A percentile compares a stretch with the other conserved stretches of the same genome.
Evolutionary conservation across 331 rosid species (phyloP).

Genomic region (Erythrophleum ivorense): DNA sequence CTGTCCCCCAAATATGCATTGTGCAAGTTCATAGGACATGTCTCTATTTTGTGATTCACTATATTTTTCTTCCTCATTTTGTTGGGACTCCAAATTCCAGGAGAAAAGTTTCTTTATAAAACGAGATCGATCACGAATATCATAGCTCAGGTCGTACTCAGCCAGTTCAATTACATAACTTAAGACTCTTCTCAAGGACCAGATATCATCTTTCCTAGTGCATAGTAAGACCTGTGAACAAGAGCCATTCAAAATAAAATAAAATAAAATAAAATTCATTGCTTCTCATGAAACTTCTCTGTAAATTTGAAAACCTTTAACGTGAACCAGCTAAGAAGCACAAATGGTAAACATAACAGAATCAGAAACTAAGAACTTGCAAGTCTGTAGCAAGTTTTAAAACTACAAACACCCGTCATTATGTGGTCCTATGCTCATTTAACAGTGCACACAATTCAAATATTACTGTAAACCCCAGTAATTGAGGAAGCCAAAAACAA

Average conservation of each 20-base stretch:
- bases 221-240: slow-evolving; percentile 64
- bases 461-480: slow-evolving; percentile 9
- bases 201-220: slow-evolving; percentile 59
- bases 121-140: slow-evolving; percentile 87
- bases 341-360: slow-evolving; percentile 12
- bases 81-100: slow-evolving; percentile 57
- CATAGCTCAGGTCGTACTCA: slow-evolving; percentile 74
- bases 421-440: slow-evolving; percentile 6
- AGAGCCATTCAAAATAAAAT: slow-evolving; percentile 35
- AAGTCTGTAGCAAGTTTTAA: slow-evolving; percentile 22
- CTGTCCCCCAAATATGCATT: slow-evolving; percentile 62
- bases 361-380: slow-evolving; percentile 17
- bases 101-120: slow-evolving; percentile 65
- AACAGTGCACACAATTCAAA: slow-evolving; percentile 34
- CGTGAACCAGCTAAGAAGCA: neutral
- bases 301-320: neutral
- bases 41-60: slow-evolving; percentile 46
- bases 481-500: slow-evolving; percentile 12
- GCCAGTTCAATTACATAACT: slow-evolving; percentile 84
- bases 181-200: slow-evolving; percentile 56
- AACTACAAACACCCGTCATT: neutral
- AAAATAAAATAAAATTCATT: slow-evolving; percentile 31
- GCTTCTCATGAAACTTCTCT: slow-evolving; percentile 16
- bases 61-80: slow-evolving; percentile 45
- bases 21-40: slow-evolving; percentile 58